Evolutionary conservation across 1,284 basidiomycete species (phyloP), one percentile per base, ranked within the genome.

Genomic region (Ustilago loliicola): DNA sequence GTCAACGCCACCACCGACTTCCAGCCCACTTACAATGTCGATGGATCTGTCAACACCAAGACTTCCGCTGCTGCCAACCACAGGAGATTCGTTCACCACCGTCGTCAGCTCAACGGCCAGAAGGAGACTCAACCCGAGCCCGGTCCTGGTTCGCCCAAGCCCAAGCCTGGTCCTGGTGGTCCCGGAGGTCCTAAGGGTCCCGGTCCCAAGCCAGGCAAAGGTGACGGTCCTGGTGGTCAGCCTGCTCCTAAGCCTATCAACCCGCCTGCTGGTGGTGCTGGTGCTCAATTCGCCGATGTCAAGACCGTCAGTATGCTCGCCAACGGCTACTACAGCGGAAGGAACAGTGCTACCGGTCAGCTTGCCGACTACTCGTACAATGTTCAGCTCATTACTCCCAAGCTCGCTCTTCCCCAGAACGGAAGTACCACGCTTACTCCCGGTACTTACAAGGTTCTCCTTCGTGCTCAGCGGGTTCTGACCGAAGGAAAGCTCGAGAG

Each of bases 381-480:
- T 52, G 59, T 55, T 27, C 65, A 71, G 40, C 58, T 60, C 29
- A 32, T 80, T 42, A 51, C 50, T 3, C 70, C 69, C 6, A 47
- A 66, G 13, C 59, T 78, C 21, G 27, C 60, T 9, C 60, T 78
- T 19, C 66, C 70, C 3, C 70, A 75, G n/a, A 66, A 66, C 48
- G 70, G 70, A n/a, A 66, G 47, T 51, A 54, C 62, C 0, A 83
- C 79, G 2, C 90, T 93, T 29, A 88, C 90, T 1, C 90, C 90
- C 71, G 92, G 92, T 3, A 82, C 85, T 9, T 93, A 92, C 86
- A 88, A 88, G 57, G 77, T 92, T 68, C 88, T 92, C 9, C 69
- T 92, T 10, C 89, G 91, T 9, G 90, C 90, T 5, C 85, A 91
- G 66, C 89, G 88, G 72, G 89, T 91, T 32, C 90, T 90, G 9